These are phyloP conservation scores for Gautieria morchelliformis DNA, from an alignment of 768 basidiomycete species.

Conservation along the genomic window DNA sequence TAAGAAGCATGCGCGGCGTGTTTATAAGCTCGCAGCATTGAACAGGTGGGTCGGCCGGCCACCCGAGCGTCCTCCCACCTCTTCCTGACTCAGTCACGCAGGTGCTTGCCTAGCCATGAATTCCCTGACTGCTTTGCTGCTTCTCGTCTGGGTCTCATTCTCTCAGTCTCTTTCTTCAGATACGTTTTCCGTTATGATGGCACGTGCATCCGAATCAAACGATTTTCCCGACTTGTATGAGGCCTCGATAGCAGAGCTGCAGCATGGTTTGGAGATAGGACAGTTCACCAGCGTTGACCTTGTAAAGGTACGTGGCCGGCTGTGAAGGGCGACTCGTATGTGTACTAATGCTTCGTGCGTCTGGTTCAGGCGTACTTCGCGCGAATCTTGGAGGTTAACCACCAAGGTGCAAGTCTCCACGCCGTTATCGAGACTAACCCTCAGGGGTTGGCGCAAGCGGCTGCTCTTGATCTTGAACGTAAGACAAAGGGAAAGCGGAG, in stretches of 20 bases:
- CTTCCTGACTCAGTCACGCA: no score
- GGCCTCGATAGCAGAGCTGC: constrained; percentile 29
- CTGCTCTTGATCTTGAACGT: constrained; percentile 25
- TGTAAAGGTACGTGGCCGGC: constrained; percentile 22
- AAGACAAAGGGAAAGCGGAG: constrained; percentile 19
- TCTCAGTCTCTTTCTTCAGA: not conserved
- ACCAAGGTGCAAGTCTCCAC: constrained; percentile 26
- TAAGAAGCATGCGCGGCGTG: no score
- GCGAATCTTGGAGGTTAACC: constrained; percentile 35
- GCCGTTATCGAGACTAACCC: constrained; percentile 34
- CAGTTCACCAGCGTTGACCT: constrained; percentile 33
- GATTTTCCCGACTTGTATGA: constrained; percentile 33
- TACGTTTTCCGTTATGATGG: not conserved
- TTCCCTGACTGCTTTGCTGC: not conserved
- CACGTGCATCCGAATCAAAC: not conserved
- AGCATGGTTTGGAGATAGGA: constrained; percentile 26
- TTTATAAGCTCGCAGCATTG: no score
- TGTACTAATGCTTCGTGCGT: not conserved
- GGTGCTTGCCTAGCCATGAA: not conserved
- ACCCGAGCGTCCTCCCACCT: no score
- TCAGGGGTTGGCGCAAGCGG: constrained; percentile 26
- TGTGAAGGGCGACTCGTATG: not conserved
- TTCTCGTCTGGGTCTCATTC: not conserved
- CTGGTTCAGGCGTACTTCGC: constrained; percentile 28
- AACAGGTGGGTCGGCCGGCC: no score